Evolutionary conservation across 495 filamentous ascomycete species (phyloP).

Genomic region (Aspergillus sparsus): DNA sequence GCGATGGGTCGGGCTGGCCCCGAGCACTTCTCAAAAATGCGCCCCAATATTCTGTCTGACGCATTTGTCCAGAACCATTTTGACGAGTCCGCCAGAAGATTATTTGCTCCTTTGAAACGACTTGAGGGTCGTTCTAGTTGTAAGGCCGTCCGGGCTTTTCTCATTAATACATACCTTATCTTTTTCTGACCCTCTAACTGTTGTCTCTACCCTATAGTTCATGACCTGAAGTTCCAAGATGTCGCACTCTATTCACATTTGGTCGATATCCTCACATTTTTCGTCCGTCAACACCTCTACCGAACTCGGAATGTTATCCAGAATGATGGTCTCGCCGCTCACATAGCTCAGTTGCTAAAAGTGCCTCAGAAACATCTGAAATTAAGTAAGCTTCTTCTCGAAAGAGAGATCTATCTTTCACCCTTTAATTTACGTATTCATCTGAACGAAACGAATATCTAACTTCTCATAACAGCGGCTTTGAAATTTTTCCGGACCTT

Average conservation of each 20-base stretch:
- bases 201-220: slow-evolving; percentile 43
- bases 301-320: slow-evolving; percentile 88
- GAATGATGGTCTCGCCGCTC: slow-evolving; percentile 71
- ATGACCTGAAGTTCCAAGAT: slow-evolving; percentile 70
- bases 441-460: slow-evolving; percentile 2
- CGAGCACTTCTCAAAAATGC: slow-evolving; percentile 67
- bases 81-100: slow-evolving; percentile 78
- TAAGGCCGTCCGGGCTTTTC: slow-evolving; percentile 36
- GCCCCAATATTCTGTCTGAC: slow-evolving; percentile 77
- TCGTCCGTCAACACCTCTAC: slow-evolving; percentile 83
- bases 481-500: slow-evolving; percentile 93
- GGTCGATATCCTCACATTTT: slow-evolving; percentile 93
- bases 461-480: slow-evolving; percentile 58
- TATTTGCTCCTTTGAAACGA: slow-evolving; percentile 85
- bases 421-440: background rate
- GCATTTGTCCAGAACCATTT: slow-evolving; percentile 85
- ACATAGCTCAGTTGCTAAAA: slow-evolving; percentile 79
- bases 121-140: slow-evolving; percentile 65
- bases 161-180: background rate
- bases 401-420: background rate
- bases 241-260: slow-evolving; percentile 87
- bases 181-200: slow-evolving; percentile 20
- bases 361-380: slow-evolving; percentile 93
- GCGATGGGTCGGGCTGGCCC: slow-evolving; percentile 64
- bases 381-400: slow-evolving; percentile 63